Conservation (phyloP, 768 basidiomycete genomes). For the Exidia glandulosa region DNA sequence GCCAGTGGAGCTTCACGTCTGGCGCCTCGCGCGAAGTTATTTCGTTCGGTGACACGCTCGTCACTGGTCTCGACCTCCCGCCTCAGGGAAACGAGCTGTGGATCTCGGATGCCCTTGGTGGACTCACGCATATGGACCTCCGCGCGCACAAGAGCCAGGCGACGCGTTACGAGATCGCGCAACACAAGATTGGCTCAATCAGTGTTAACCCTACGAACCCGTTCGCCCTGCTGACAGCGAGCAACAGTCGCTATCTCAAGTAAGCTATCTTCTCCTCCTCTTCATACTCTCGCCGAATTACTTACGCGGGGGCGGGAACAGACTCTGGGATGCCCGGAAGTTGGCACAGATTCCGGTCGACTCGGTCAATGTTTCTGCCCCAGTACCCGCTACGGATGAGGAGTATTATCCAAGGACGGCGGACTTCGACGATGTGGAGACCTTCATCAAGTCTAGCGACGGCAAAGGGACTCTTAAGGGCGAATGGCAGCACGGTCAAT, state of each 20-base stretch:
- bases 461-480: constrained; percentile 50
- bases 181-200: constrained; percentile 66
- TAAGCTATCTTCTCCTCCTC: constrained; percentile 20
- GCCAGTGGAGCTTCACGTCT: constrained; percentile 59
- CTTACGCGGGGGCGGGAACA: constrained; percentile 26
- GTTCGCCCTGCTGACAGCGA: constrained; percentile 59
- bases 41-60: constrained; percentile 43
- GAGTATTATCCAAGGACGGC: constrained; percentile 7
- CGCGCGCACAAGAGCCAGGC: constrained; percentile 46
- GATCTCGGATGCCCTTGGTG: constrained; percentile 66
- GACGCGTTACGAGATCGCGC: constrained; percentile 49
- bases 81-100: constrained; percentile 70
- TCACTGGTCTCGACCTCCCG: constrained; percentile 60
- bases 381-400: constrained; percentile 11
- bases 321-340: constrained; percentile 74
- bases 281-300: not conserved
- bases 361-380: constrained; percentile 11
- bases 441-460: constrained; percentile 37
- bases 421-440: constrained; percentile 32
- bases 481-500: constrained; percentile 61
- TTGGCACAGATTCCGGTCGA: constrained; percentile 32
- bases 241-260: constrained; percentile 64
- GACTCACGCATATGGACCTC: constrained; percentile 65
- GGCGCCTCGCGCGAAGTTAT: constrained; percentile 63
- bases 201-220: constrained; percentile 67